A percentile compares a stretch with the other conserved stretches of the same genome.
These are phyloP conservation scores for Saccharomyces hybrid DNA, from an alignment of 1,139 yeast species.

Conservation along the genomic window DNA sequence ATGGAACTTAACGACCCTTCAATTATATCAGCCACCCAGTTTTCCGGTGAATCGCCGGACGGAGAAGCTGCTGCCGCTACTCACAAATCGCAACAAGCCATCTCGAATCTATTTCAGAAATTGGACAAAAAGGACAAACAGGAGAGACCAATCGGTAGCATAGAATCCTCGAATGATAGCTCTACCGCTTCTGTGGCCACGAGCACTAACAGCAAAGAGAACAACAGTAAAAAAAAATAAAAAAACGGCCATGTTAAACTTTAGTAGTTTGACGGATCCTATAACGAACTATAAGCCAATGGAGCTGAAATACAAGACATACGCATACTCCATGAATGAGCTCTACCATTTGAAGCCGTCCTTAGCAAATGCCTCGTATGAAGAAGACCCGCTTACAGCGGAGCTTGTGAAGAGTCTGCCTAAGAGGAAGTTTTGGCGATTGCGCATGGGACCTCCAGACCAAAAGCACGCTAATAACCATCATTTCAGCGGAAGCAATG, in stretches of 20 bases:
- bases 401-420: constrained; percentile 15
- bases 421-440: constrained; percentile 31
- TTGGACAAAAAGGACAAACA: neutral
- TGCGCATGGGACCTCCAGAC: constrained; percentile 23
- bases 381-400: neutral
- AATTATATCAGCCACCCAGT: constrained; percentile 2
- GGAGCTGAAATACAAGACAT: constrained; percentile 8
- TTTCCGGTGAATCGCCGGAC: neutral
- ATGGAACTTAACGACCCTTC: constrained; percentile 7
- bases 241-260: neutral
- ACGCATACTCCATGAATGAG: constrained; percentile 23
- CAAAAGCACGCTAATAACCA: constrained; percentile 7
- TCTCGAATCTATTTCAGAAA: neutral
- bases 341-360: constrained; percentile 5
- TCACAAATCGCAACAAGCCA: constrained; percentile 1
- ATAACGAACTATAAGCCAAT: constrained; percentile 20
- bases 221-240: neutral
- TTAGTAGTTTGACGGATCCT: neutral
- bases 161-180: neutral
- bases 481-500: constrained; percentile 5
- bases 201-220: neutral
- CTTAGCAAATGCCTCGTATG: neutral
- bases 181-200: neutral
- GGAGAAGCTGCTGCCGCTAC: neutral
- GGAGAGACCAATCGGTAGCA: neutral